These are phyloP conservation scores for Puccinia polysora DNA, from an alignment of 1,284 basidiomycete species.

Conservation along the genomic window DNA sequence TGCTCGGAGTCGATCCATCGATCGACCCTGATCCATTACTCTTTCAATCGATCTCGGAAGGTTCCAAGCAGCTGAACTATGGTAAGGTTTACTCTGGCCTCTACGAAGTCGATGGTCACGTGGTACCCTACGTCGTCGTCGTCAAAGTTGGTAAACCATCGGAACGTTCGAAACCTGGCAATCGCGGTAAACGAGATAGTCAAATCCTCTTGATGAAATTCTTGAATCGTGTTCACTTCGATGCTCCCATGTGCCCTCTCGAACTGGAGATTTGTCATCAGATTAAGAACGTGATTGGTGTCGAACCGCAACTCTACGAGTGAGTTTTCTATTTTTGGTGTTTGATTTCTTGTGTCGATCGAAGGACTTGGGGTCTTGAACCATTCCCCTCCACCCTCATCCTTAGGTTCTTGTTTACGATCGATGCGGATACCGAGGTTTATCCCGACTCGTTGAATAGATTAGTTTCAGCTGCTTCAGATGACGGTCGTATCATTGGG, in stretches of 20 bases:
- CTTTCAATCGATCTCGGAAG: slow-evolving; percentile 89
- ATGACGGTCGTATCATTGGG: slow-evolving; percentile 87
- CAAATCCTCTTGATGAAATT: slow-evolving; percentile 96
- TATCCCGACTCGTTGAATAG: slow-evolving; percentile 78
- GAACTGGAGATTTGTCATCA: slow-evolving; percentile 98
- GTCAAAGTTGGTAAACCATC: slow-evolving; percentile 95
- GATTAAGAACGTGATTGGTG: slow-evolving; percentile 98
- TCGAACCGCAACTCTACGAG: slow-evolving; percentile 97
- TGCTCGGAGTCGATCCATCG: slow-evolving; percentile 87
- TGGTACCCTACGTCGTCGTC: slow-evolving; percentile 93
- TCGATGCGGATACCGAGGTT: slow-evolving; percentile 95
- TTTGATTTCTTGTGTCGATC: too few species aligned
- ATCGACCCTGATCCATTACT: slow-evolving; percentile 89
- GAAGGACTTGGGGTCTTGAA: too few species aligned
- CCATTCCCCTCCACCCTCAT: too few species aligned
- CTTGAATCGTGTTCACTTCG: slow-evolving; percentile 97
- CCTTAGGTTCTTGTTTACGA: too few species aligned
- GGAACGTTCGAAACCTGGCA: slow-evolving; percentile 85
- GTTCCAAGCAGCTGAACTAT: slow-evolving; percentile 94
- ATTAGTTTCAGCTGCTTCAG: slow-evolving; percentile 74
- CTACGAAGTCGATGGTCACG: slow-evolving; percentile 89
- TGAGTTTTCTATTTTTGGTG: too few species aligned
- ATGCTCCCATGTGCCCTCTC: slow-evolving; percentile 91
- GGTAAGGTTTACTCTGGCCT: slow-evolving; percentile 95
- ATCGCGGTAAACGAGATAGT: slow-evolving; percentile 92